Base-by-base conservation (phyloP, 1,139 yeast genomes). In the Magnusiomyces tetraspermus region DNA sequence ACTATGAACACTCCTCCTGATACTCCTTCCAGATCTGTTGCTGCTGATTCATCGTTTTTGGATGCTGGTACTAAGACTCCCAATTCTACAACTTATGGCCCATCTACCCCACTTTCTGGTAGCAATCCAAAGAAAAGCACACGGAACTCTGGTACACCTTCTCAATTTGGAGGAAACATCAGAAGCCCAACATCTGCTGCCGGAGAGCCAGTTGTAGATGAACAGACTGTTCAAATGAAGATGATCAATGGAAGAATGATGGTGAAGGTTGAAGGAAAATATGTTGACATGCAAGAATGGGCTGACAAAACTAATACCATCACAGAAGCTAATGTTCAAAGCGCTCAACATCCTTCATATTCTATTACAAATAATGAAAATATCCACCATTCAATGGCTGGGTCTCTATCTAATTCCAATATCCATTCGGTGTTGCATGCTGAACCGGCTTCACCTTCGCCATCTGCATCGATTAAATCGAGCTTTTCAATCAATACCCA, bases 241-340 rank as follows among this genome's bases (percentile, higher is more conserved):
- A 63, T 60, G 62, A 53, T 65, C 38, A 60, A 58, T 51, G 60
- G 61, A 50, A 60, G 69, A 15, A 60, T 67, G 61, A 63, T 65
- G 66, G 67, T 66, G 33, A 53, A 59, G 43, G 63, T 62, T 3
- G 62, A 59, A 13, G 58, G 58, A 11, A 55, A 57, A 19, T 61
- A 50, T 51, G 59, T 61, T 28, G 69, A 67, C 55, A 65, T 67
- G 69, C 69, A 67, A 53, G 66, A 64, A 3, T 65, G 69, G 68
- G 60, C 65, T 23, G 60, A 60, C 31, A 56, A 50, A 38, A 60
- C 58, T 42, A 61, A 60, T 51, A 46, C 44, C 8, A 28, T 36
- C 30, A 33, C 41, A 24, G 47, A 33, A 26, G 47, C 42, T 22
- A 38, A 38, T n/a, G 19, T 45, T 30, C 46, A 40, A 37, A 46